A percentile compares a stretch with the other conserved stretches of the same genome.
Evolutionary conservation across 805 yeast genomes (phyloP).

Genomic region (Barnettozyma siamensis): DNA sequence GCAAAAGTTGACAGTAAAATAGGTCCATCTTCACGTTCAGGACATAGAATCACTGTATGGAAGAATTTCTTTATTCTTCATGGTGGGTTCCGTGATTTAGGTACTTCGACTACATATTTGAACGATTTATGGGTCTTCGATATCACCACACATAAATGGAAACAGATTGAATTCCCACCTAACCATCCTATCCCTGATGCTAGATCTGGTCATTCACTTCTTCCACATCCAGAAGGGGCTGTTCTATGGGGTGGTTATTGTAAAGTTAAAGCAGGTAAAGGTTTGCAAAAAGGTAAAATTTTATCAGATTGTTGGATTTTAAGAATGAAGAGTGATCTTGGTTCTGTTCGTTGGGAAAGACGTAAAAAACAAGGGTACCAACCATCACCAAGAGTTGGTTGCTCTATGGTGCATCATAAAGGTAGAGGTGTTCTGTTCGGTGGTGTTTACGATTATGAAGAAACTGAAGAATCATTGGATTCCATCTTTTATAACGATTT

Average conservation of each 20-base stretch:
- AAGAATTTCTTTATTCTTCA: constrained; percentile 78
- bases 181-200: constrained; percentile 83
- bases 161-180: constrained; percentile 78
- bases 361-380: constrained; percentile 84
- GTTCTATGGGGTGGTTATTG: constrained; percentile 90
- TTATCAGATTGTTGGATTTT: constrained; percentile 81
- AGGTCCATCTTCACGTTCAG: constrained; percentile 84
- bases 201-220: constrained; percentile 85
- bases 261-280: constrained; percentile 85
- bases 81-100: constrained; percentile 93
- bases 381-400: constrained; percentile 93
- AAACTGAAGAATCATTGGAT: constrained; percentile 86
- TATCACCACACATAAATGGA: constrained; percentile 85
- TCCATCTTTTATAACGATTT: constrained; percentile 79
- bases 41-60: constrained; percentile 89
- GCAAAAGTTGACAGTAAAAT: constrained; percentile 70
- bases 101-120: constrained; percentile 75
- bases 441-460: constrained; percentile 92
- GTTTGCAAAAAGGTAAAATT: constrained; percentile 86
- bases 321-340: constrained; percentile 78
- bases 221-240: constrained; percentile 78
- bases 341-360: constrained; percentile 78
- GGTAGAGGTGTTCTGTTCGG: constrained; percentile 93
- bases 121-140: constrained; percentile 92
- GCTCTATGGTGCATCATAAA: constrained; percentile 81